phyloP scores from a whole-genome alignment of 805 yeast species.

The Wickerhamomyces pijperi region DNA sequence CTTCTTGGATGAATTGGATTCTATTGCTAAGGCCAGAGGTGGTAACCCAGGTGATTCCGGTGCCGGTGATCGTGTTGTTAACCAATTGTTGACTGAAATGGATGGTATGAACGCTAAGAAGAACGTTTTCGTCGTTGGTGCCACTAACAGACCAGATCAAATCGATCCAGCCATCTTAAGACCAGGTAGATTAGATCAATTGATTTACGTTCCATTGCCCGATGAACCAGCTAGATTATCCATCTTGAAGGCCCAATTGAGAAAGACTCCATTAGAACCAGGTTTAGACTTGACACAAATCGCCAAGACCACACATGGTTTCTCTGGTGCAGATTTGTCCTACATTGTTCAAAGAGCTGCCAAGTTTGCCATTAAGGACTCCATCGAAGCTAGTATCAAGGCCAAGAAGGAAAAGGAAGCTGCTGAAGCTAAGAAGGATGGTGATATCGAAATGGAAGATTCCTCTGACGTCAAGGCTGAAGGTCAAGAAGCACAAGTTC shows the following conservation, averaged over 20 bases:
- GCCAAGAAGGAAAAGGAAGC: slow-evolving; percentile 34
- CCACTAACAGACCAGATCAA: slow-evolving; percentile 99
- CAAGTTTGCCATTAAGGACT: slow-evolving; percentile 95
- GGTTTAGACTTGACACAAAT: slow-evolving; percentile 82
- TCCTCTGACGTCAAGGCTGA: slow-evolving; percentile 5
- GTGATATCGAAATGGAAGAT: slow-evolving; percentile 38
- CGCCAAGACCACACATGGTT: slow-evolving; percentile 92
- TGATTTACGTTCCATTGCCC: slow-evolving; percentile 97
- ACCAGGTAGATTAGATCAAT: slow-evolving; percentile 98
- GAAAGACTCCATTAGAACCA: slow-evolving; percentile 98
- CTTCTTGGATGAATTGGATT: slow-evolving; percentile 94
- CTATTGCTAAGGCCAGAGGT: slow-evolving; percentile 96
- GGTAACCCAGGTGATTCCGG: slow-evolving; percentile 89
- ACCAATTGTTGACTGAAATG: slow-evolving; percentile 94
- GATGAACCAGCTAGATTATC: slow-evolving; percentile 91
- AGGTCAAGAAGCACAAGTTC: too few relatives aligned
- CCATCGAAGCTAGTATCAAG: slow-evolving; percentile 72
- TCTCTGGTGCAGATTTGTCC: slow-evolving; percentile 97
- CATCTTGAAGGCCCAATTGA: slow-evolving; percentile 87
- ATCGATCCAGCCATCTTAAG: slow-evolving; percentile 97
- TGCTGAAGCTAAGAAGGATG: slow-evolving; percentile 27
- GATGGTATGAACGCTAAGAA: slow-evolving; percentile 99
- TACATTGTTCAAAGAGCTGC: slow-evolving; percentile 98
- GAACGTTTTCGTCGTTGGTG: slow-evolving; percentile 98
- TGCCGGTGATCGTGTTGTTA: slow-evolving; percentile 91